Evolutionary conservation across 176 grass and related monocot genomes (phyloP), one percentile per base, ranked within the genome.

Genomic region (Oryza nivara): DNA sequence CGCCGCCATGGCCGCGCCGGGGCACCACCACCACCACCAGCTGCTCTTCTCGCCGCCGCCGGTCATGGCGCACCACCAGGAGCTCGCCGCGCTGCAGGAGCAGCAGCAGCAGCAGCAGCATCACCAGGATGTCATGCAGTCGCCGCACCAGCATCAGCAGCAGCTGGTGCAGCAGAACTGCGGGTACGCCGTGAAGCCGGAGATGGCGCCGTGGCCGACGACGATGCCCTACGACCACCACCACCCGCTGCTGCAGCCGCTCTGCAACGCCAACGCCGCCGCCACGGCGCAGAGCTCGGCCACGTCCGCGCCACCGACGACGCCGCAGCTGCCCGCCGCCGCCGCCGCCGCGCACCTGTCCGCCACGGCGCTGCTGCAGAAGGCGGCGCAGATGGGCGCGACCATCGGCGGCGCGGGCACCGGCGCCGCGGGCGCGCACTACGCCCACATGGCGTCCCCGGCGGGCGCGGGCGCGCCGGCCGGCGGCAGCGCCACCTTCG

Each of bases 341-440:
- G 68, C 52, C 15, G 72, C 87, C 0, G 77, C 90, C 0, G 78
- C 91, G 23, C 93, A 99, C 93, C 86, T 99, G 77, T 99, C 96
- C 32, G 96, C 96, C 61, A 98, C 96, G 71, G 91, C 96, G 40
- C 68, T 98, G 73, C 91, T 98, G 23, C 93, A 98, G 78, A 98
- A 94, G 74, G 96, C 96, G 25, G 93, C 93, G n/a, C 88, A 95
- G 88, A 95, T 98, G 96, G 96, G 96, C 79, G 96, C 91, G 60
- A 94, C 88, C 80, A 88, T 96, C 26, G 88, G 88, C 41, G 87
- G 82, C 20, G 80, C 65, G 13, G 43, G 72, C 40, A 41, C 60
- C 8, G 84, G 79, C 8, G 82, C 73, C 14, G 80, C 66, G 6
- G 60, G 82, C 8, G 17, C 65, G 41, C 82, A 86, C 79, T 76